These are phyloP conservation scores for Kondoa malvinella DNA, from an alignment of 768 basidiomycete species.

Conservation along the genomic window DNA sequence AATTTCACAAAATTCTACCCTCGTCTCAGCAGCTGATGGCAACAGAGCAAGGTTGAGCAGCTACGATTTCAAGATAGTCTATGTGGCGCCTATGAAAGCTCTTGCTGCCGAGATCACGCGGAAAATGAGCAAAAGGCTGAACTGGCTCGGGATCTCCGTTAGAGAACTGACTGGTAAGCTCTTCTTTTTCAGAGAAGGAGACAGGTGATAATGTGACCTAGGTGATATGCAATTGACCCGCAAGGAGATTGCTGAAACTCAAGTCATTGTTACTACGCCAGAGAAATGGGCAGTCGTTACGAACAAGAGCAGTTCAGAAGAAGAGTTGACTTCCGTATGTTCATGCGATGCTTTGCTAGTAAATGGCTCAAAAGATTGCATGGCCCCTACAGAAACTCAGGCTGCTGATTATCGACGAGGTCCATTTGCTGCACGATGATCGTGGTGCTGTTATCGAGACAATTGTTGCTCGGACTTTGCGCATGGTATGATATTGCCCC, in stretches of 20 bases:
- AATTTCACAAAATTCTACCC: conserved; percentile 47
- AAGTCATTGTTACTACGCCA: conserved; percentile 95
- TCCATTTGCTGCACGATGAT: conserved; percentile 91
- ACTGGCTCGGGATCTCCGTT: conserved; percentile 72
- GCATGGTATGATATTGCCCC: conserved; percentile 43
- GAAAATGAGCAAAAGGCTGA: conserved; percentile 73
- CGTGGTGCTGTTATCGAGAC: conserved; percentile 96
- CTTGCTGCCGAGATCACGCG: conserved; percentile 85
- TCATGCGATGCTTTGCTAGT: not conserved
- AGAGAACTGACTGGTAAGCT: conserved; percentile 68
- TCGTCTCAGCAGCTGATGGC: not conserved
- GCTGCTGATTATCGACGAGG: conserved; percentile 90
- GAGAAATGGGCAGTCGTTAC: conserved; percentile 99
- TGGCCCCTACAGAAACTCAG: conserved; percentile 52
- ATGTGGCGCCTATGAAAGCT: conserved; percentile 98
- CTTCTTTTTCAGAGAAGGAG: not conserved
- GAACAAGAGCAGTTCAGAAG: conserved; percentile 81
- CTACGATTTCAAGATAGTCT: conserved; percentile 75
- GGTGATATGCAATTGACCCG: conserved; percentile 95
- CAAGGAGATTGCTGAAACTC: conserved; percentile 80
- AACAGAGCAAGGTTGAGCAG: conserved; percentile 1
- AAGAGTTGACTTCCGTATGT: conserved; percentile 77
- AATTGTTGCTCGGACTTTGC: conserved; percentile 84
- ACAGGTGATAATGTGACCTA: conserved; percentile 14
- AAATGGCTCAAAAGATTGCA: no score